These are phyloP conservation scores for Astraeus odoratus DNA, from an alignment of 768 basidiomycete species.

Conservation along the genomic window DNA sequence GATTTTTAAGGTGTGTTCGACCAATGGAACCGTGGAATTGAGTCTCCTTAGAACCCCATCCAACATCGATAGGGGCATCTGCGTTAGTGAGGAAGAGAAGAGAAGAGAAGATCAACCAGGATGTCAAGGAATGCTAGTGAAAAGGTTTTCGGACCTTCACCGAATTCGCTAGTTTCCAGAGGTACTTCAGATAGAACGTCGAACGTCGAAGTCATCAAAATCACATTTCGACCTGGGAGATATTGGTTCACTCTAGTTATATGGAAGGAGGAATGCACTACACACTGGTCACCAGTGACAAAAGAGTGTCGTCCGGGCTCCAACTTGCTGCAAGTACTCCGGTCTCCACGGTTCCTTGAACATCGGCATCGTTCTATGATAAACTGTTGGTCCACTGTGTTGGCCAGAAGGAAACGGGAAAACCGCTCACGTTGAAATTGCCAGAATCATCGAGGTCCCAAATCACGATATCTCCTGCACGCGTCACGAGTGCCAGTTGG, in stretches of 20 bases:
- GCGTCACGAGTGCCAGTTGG: conserved; percentile 57
- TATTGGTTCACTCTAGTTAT: neutral
- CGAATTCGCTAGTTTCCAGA: conserved; percentile 70
- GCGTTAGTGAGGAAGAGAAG: too few relatives aligned
- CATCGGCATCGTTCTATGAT: conserved; percentile 39
- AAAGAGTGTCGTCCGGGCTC: conserved; percentile 88
- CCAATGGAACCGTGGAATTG: conserved; percentile 97
- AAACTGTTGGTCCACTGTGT: neutral
- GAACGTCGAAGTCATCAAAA: conserved; percentile 85
- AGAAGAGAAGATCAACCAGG: conserved; percentile 7
- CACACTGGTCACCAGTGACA: conserved; percentile 75
- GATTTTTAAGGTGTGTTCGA: conserved; percentile 55
- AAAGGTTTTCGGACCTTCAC: conserved; percentile 72
- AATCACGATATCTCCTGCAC: conserved; percentile 78
- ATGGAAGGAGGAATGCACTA: too few relatives aligned
- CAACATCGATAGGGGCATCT: conserved; percentile 92
- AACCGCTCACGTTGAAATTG: conserved; percentile 34
- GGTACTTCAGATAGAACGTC: conserved; percentile 80
- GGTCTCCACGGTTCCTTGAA: conserved; percentile 81
- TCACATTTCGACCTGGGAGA: conserved; percentile 55
- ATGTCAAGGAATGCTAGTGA: neutral
- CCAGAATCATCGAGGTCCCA: conserved; percentile 46
- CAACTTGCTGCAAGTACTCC: conserved; percentile 80
- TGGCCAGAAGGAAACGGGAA: neutral
- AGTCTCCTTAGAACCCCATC: conserved; percentile 95